Evolutionary conservation across 768 basidiomycete genomes (phyloP), one percentile per base, ranked within the genome.

Genomic region (Botryobasidium botryosum): DNA sequence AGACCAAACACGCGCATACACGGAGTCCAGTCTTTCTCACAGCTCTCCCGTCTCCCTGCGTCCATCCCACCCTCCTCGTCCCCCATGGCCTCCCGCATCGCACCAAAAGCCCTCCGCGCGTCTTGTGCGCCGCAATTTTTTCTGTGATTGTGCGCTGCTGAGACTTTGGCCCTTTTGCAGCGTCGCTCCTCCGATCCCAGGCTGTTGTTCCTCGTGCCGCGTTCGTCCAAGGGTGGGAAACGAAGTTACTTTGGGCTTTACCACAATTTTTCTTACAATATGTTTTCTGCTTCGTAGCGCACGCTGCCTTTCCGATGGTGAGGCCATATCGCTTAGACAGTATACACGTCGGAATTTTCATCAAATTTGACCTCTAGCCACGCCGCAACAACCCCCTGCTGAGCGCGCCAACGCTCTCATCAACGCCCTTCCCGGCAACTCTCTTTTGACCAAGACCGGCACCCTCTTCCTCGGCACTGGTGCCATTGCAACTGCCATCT

Each of bases 401-500:
- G 77, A 94, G 65, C 82, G 81, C 55, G 92, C 92, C 33, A 75
- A 79, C 25, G 77, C 91, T 58, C 73, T 97, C 55, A 79, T 99
- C 56, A 77, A 92, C 65, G 79, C 75, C 75, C 46, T 90, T 76
- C 54, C 87, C 74, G 59, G 61, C 21, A 79, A 76, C 59, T 62
- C 61, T 17, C 70, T 94, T 63, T 71, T 91, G 69, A 87, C 88
- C 60, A 99, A 99, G 69, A 91, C 90, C 36, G 88, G 90, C 50
- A 75, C 83, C 43, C 81, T 88, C 56, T 69, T 96, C 57, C 76
- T 96, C 44, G 87, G 87, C 57, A 84, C 86, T 13, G 88, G 85
- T 56, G 68, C 85, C 49, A 66, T 79, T 45, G 92, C 91, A 13
- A 74, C 87, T 5, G 91, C 90, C 58, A 90, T 97, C 64, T 92